phyloP scores from a whole-genome alignment of 2,329 filamentous ascomycete genomes.

The Fusarium clavum region DNA sequence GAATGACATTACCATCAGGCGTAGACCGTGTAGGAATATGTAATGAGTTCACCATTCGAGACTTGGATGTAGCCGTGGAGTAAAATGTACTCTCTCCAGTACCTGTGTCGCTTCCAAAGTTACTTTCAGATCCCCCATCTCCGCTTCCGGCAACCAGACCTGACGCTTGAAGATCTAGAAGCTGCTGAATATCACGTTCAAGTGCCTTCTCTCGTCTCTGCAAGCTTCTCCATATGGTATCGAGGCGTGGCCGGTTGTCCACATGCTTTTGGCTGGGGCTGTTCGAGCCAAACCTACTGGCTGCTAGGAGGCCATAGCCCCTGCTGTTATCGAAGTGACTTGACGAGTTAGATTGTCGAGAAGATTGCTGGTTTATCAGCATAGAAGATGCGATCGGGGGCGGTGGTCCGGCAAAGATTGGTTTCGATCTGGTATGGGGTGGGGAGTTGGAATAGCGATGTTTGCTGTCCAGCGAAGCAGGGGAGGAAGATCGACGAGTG shows the following conservation, averaged over 20 bases:
- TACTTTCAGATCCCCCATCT: constrained; percentile 37
- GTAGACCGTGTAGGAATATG: constrained; percentile 55
- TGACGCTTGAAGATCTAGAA: constrained; percentile 62
- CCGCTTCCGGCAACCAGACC: constrained; percentile 56
- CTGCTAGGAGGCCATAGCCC: constrained; percentile 32
- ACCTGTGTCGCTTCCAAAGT: constrained; percentile 53
- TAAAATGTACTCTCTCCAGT: constrained; percentile 57
- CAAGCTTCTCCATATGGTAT: constrained; percentile 61
- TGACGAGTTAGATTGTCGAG: constrained; percentile 16
- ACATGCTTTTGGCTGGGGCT: constrained; percentile 50
- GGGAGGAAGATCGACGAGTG: constrained; percentile 31
- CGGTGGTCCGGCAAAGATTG: constrained; percentile 62
- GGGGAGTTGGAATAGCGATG: constrained; percentile 49
- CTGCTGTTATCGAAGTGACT: constrained; percentile 24
- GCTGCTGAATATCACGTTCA: constrained; percentile 60
- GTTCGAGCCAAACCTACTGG: constrained; percentile 30
- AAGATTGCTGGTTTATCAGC: constrained; percentile 39
- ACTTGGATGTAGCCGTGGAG: constrained; percentile 54
- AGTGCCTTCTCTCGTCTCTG: constrained; percentile 59
- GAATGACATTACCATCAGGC: constrained; percentile 64
- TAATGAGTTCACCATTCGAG: constrained; percentile 57
- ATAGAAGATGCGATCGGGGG: constrained; percentile 63
- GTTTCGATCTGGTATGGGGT: constrained; percentile 48
- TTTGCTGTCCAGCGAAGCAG: constrained; percentile 39
- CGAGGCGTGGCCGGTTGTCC: constrained; percentile 49